Base-by-base conservation (phyloP, 371 early-diverging fungal species). In the Globomyces sp. region DNA sequence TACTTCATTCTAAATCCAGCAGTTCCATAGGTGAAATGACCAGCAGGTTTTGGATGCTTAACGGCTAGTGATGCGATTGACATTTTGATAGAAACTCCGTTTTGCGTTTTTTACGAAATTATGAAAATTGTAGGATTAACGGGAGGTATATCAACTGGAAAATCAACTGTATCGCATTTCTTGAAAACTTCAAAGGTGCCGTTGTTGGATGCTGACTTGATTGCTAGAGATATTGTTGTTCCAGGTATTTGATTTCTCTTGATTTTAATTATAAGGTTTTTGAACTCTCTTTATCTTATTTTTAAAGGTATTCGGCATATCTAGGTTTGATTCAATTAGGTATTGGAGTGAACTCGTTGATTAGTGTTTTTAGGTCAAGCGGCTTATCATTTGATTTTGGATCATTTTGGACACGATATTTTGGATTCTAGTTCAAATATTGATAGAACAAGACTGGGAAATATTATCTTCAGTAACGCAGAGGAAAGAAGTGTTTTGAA, bases 1-100 rank as follows among this genome's bases (percentile, higher is more conserved):
- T 67, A 85, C 81, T 77, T 72, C 75, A 90, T 92, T 69, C 99
- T 90, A 87, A 98, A 96, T 46, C 99, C 99, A 36, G 99, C 99
- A 1, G 99, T 98, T 68, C 99, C 99, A 75, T 98, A 97, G 37
- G 88, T 81, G 71, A 88, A 93, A 55, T 68, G 73, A 83, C 40
- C 37, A 8, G 24, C 48, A 6, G 46, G 11, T 49, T 61, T 88
- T 68, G 89, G 90, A 71, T 88, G 83, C 67, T 72, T 70, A 71
- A 73, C 71, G 11, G 88, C 77, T 13, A 68, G 34, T 51, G 11
- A 34, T 51, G 11, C 5, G 5, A 51, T 5, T 11, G 52, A 51
- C 52, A 51, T 51, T 51, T 51, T 24, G 34, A 34, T 24, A 24
- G 6, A 24, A 5, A 4, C 52, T 24, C 11, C 8, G 5, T 46